Evolutionary conservation across 306 rosid species (phyloP).

Genomic region (Malus orientalis): DNA sequence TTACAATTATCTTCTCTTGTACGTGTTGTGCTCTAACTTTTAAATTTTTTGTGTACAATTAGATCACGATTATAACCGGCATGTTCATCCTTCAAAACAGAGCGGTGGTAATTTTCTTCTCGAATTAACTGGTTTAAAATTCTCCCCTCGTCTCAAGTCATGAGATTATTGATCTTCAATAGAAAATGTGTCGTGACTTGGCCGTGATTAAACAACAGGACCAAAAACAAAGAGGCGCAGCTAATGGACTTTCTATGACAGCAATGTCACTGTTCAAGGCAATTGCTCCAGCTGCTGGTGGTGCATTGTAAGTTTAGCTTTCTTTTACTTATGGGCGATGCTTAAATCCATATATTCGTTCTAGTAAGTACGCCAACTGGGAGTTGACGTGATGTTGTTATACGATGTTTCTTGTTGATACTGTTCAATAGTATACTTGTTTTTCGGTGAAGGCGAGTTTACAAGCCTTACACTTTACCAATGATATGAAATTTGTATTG

Average conservation of each 20-base stretch:
- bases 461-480: too few relatives aligned
- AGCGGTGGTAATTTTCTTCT: conserved; percentile 56
- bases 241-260: conserved; percentile 86
- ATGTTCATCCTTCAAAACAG: conserved; percentile 69
- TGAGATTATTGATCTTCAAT: background rate
- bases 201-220: conserved; percentile 24
- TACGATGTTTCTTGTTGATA: background rate
- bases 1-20: background rate
- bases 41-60: background rate
- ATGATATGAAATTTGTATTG: background rate
- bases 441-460: too few relatives aligned
- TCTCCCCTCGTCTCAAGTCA: background rate
- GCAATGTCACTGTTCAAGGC: conserved; percentile 79
- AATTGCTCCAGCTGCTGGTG: conserved; percentile 80
- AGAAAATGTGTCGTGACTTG: background rate
- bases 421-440: background rate
- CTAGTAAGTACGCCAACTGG: background rate
- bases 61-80: conserved; percentile 50
- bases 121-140: background rate
- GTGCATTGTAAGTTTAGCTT: conserved; percentile 54
- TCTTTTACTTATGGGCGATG: background rate
- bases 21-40: background rate
- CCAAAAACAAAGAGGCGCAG: conserved; percentile 86
- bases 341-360: too few relatives aligned
- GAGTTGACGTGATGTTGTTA: background rate